Evolutionary conservation across 2,329 filamentous ascomycete genomes (phyloP).

Genomic region (Akanthomyces lecanii): DNA sequence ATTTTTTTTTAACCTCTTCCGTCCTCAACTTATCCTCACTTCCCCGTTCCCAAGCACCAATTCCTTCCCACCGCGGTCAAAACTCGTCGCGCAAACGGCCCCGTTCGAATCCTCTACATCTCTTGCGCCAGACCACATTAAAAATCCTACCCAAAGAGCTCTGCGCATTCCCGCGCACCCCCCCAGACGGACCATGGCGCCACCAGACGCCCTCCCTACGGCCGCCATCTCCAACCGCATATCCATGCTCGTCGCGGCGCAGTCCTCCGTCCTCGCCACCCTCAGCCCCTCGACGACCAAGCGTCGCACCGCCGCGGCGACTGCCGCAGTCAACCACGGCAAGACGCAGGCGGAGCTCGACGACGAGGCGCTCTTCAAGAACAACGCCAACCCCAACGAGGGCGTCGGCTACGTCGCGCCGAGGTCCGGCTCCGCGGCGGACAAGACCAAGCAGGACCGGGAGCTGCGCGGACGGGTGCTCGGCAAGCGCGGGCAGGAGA

Average conservation of each 20-base stretch:
- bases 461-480: constrained; percentile 31
- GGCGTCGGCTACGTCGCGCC: constrained; percentile 37
- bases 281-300: constrained; percentile 19
- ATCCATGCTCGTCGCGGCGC: constrained; percentile 17
- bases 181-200: no score
- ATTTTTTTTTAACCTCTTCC: no score
- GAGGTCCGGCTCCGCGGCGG: constrained; percentile 21
- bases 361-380: constrained; percentile 26
- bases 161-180: no score
- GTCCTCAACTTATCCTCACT: no score
- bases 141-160: no score
- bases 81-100: no score
- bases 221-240: no score
- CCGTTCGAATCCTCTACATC: no score
- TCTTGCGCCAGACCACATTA: no score
- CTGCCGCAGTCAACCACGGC: constrained; percentile 6
- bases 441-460: constrained; percentile 26
- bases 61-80: no score
- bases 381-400: constrained; percentile 29
- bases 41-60: no score
- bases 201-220: no score
- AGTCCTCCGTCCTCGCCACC: constrained; percentile 31
- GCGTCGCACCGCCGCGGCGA: neutral
- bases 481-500: constrained; percentile 22
- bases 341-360: constrained; percentile 20